Base-by-base conservation (phyloP, 495 filamentous ascomycete species). In the Penicillium robsamsonii region DNA sequence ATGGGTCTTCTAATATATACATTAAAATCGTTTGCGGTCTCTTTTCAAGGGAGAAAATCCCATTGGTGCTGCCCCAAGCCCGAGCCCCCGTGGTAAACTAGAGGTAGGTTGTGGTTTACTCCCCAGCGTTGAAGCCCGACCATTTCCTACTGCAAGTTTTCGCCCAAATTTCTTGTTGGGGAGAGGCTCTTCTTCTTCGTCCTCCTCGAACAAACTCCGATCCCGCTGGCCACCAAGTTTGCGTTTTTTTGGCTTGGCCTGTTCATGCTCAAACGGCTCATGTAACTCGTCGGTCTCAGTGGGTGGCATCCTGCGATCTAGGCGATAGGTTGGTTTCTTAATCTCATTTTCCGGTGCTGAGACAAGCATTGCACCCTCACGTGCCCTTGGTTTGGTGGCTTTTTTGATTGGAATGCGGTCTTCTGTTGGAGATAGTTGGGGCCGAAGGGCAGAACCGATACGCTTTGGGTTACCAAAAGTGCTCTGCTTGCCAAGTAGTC, bases 21-120 rank as follows among this genome's bases (percentile, higher is more conserved):
- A 29, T 60, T 46, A 60, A 13, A 55, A 38, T 51, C 75, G 74
- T 67, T 81, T 87, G 62, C 83, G 84, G 59, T 94, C 86, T 71
- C 81, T 84, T 75, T 96, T 96, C 53, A 96, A 70, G 6, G 92
- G 92, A 37, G 87, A 90, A 68, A 96, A 95, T 25, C 75, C 71
- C 50, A 73, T 66, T 55, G 80, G 72, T 15, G 67, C 64, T 18
- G 67, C 65, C 20, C 65, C 70, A 46, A 70, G 69, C n/a, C 60
- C 62, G 13, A 65, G 58, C 17, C 31, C 49, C 22, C 55, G 58
- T 37, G 48, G 51, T 27, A 63, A 35, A 29, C 55, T 52, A 13
- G 45, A 40, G 58, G 51, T 45, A 57, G 66, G 60, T 59, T 66
- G 35, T 61, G 56, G 56, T 31, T 55, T 42, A 37, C 50, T 57